Evolutionary conservation across 306 rosid genomes (phyloP).

Genomic region (Neltuma alba): DNA sequence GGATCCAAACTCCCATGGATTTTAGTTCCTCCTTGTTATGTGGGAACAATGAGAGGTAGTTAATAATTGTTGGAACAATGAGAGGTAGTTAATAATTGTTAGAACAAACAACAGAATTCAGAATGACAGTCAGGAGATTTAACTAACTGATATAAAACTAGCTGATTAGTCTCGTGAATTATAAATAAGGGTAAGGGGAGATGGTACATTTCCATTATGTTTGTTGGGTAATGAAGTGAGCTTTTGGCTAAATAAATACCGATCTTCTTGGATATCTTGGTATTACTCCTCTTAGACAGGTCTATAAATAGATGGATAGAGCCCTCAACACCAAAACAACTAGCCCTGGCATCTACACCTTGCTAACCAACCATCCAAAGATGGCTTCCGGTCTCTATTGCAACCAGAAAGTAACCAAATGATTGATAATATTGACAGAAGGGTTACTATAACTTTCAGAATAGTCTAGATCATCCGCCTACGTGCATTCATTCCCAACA

Average conservation of each 20-base stretch:
- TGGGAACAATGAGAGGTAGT: background rate
- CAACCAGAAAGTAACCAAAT: slow-evolving; percentile 18
- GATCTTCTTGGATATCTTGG: background rate
- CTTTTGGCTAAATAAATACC: background rate
- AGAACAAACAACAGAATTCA: background rate
- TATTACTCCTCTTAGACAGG: background rate
- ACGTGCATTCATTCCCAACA: background rate
- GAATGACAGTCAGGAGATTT: background rate
- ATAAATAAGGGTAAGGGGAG: background rate
- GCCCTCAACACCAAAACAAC: slow-evolving; percentile 23
- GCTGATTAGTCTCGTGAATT: background rate
- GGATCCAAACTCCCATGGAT: slow-evolving; percentile 15
- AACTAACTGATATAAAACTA: background rate
- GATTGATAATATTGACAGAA: background rate
- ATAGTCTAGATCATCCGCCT: slow-evolving; percentile 15
- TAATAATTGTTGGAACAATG: background rate
- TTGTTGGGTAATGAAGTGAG: background rate
- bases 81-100: background rate
- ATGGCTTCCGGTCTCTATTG: slow-evolving; percentile 17
- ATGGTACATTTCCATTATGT: background rate
- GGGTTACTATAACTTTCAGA: background rate
- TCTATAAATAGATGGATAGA: slow-evolving; percentile 4
- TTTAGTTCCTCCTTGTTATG: slow-evolving; percentile 20
- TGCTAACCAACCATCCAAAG: slow-evolving; percentile 28
- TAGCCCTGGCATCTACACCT: slow-evolving; percentile 17